Percentiles rank a stretch among this genome's conserved stretches.
Evolutionary conservation across 2,329 filamentous ascomycete species (phyloP).

Genomic region (Dryadomyces quercivorus): DNA sequence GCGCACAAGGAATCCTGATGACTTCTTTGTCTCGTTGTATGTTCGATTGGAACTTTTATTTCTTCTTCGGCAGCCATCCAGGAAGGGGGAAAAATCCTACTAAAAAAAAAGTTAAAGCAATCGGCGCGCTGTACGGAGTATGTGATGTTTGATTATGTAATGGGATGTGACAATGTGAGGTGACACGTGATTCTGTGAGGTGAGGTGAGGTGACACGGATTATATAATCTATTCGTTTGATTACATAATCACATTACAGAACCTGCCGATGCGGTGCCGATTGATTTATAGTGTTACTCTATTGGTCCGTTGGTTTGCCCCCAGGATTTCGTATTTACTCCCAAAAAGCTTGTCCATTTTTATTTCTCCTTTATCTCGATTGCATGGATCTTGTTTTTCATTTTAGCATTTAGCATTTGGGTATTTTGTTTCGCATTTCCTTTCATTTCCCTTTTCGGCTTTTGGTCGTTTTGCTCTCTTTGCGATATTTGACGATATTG

Average conservation of each 20-base stretch:
- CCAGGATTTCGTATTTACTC: too few relatives aligned
- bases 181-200: too few relatives aligned
- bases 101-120: neutral
- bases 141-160: too few relatives aligned
- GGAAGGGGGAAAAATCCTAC: neutral
- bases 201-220: too few relatives aligned
- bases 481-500: too few relatives aligned
- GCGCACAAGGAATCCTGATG: conserved; percentile 3
- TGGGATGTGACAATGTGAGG: too few relatives aligned
- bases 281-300: neutral
- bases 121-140: too few relatives aligned
- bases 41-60: conserved; percentile 2
- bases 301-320: neutral
- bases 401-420: neutral
- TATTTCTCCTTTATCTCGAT: neutral
- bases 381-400: neutral
- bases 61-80: conserved; percentile 1
- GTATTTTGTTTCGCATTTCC: neutral
- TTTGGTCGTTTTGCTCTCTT: neutral
- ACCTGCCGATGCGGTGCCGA: neutral
- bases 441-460: neutral
- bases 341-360: too few relatives aligned
- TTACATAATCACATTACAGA: too few relatives aligned
- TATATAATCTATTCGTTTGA: too few relatives aligned
- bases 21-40: conserved; percentile 2